phyloP scores from a whole-genome alignment of 2,329 filamentous ascomycete species.

The Dactylellina sp. region DNA sequence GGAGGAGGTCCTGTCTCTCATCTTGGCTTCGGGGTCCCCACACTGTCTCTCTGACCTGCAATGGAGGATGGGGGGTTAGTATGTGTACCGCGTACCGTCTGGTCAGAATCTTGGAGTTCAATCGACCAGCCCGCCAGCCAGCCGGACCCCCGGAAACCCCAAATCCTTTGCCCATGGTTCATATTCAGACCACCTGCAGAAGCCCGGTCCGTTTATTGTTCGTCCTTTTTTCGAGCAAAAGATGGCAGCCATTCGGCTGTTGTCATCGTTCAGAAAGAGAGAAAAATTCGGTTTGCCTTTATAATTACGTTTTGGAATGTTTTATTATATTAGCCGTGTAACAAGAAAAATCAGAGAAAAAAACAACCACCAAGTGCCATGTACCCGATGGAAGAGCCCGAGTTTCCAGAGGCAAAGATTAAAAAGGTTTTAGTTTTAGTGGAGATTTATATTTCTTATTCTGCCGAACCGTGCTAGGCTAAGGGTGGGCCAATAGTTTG shows the following conservation, averaged over 20 bases:
- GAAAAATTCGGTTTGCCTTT: too few species aligned
- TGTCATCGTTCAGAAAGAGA: too few species aligned
- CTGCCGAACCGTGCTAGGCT: conserved; percentile 45
- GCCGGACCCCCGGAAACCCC: conserved; percentile 13
- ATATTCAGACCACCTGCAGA: neutral
- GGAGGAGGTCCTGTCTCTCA: conserved; percentile 19
- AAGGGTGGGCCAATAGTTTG: conserved; percentile 25
- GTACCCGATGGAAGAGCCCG: conserved; percentile 23
- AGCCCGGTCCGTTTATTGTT: too few species aligned
- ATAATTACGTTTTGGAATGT: too few species aligned
- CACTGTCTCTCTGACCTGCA: neutral
- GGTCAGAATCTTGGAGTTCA: conserved; percentile 2
- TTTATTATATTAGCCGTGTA: too few species aligned
- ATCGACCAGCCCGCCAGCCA: neutral
- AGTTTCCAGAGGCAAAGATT: conserved; percentile 10
- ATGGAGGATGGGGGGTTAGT: conserved; percentile 21
- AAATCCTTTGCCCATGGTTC: conserved; percentile 32
- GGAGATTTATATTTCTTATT: conserved; percentile 50
- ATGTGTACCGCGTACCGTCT: too few species aligned
- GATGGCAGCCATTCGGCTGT: too few species aligned
- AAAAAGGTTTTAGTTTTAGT: conserved; percentile 32
- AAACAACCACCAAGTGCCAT: neutral
- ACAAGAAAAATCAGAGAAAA: neutral
- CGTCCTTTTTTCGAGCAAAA: too few species aligned
- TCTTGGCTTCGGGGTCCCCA: conserved; percentile 35